phyloP scores from a whole-genome alignment of 2,329 filamentous ascomycete species.

The Hirsutella thompsonii region DNA sequence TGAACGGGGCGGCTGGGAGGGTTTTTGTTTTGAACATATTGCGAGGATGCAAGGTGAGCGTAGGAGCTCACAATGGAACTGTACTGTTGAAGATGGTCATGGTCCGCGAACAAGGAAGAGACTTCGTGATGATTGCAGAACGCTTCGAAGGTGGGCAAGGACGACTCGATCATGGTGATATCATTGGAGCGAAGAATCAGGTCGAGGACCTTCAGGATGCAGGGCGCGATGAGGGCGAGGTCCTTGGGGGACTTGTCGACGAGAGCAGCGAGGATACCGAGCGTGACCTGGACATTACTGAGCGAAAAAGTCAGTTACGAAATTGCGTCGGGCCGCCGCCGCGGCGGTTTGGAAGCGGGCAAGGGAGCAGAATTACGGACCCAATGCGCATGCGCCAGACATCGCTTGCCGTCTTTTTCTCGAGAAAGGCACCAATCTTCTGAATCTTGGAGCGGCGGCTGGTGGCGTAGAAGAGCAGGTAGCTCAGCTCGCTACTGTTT shows the following conservation, averaged over 20 bases:
- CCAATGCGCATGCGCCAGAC: slow-evolving; percentile 81
- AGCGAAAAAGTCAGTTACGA: neutral
- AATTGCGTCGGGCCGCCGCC: too few relatives aligned
- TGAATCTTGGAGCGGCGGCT: slow-evolving; percentile 90
- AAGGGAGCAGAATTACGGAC: slow-evolving; percentile 32
- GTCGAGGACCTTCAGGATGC: slow-evolving; percentile 73
- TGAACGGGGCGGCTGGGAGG: slow-evolving; percentile 57
- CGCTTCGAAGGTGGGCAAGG: slow-evolving; percentile 70
- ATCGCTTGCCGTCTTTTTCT: slow-evolving; percentile 86
- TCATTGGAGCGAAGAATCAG: slow-evolving; percentile 76
- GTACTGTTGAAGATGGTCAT: slow-evolving; percentile 71
- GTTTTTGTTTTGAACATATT: slow-evolving; percentile 35
- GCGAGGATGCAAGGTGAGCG: slow-evolving; percentile 63
- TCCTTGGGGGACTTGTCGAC: slow-evolving; percentile 90
- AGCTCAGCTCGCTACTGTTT: slow-evolving; percentile 92
- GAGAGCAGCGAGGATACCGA: slow-evolving; percentile 81
- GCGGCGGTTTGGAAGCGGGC: neutral
- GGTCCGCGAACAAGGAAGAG: slow-evolving; percentile 73
- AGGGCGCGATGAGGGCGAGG: slow-evolving; percentile 74
- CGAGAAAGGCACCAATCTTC: slow-evolving; percentile 88
- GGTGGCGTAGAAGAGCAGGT: slow-evolving; percentile 91
- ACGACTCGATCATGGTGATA: slow-evolving; percentile 86
- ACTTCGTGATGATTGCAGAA: slow-evolving; percentile 86
- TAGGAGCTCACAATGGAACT: slow-evolving; percentile 71
- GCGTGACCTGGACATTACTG: slow-evolving; percentile 86